Evolutionary conservation across 495 filamentous ascomycete genomes (phyloP).

Genomic region (Talaromyces nanjingensis): DNA sequence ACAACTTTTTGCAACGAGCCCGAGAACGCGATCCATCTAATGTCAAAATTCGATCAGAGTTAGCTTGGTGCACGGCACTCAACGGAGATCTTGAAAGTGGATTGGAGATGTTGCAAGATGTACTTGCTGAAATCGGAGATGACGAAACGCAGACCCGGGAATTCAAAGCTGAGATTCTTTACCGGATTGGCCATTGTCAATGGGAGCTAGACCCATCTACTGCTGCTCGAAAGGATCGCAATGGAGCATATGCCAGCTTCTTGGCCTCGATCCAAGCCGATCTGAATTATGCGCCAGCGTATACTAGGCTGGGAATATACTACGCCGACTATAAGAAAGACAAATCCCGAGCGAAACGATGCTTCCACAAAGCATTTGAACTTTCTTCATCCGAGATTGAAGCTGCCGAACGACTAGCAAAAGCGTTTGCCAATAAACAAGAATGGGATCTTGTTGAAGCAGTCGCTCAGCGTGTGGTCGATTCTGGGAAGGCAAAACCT

Average conservation of each 20-base stretch:
- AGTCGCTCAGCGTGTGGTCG: conserved; percentile 82
- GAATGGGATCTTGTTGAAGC: conserved; percentile 97
- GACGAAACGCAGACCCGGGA: conserved; percentile 54
- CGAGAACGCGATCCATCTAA: conserved; percentile 62
- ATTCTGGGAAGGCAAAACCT: conserved; percentile 83
- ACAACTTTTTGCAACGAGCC: conserved; percentile 70
- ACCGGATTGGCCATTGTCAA: conserved; percentile 80
- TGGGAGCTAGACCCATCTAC: conserved; percentile 75
- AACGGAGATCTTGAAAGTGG: conserved; percentile 63
- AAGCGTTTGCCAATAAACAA: conserved; percentile 74
- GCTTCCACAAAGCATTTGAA: conserved; percentile 96
- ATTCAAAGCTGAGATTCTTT: conserved; percentile 74
- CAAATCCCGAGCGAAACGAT: conserved; percentile 72
- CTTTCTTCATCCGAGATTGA: conserved; percentile 79
- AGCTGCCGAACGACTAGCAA: conserved; percentile 81
- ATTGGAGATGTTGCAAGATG: conserved; percentile 58
- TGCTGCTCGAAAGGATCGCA: conserved; percentile 65
- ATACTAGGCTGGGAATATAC: conserved; percentile 90
- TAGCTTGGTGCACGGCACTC: conserved; percentile 85
- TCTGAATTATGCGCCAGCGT: conserved; percentile 84
- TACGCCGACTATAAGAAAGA: conserved; percentile 89
- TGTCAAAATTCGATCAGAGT: conserved; percentile 69
- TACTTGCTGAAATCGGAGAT: conserved; percentile 51
- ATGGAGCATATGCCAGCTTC: conserved; percentile 74
- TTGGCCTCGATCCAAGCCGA: conserved; percentile 78